Evolutionary conservation across 2,329 filamentous ascomycete genomes (phyloP), one percentile per base, ranked within the genome.

Genomic region (Emericellopsis atlantica): DNA sequence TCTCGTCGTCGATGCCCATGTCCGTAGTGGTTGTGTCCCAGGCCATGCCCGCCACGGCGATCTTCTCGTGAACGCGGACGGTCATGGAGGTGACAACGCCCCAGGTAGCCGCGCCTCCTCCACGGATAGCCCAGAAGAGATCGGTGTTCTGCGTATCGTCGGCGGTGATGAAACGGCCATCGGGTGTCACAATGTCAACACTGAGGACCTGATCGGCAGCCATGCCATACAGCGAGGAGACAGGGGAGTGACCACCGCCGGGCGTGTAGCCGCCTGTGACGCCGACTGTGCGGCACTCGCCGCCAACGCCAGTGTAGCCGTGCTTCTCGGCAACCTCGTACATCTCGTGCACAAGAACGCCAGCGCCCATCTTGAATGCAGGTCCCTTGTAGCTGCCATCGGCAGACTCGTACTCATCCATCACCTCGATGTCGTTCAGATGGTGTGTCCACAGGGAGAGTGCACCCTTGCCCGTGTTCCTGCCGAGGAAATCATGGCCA

Each of bases 391-490:
- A 61, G 35, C 47, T 41, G 16, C 37, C 18, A 21, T 21, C 5
- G 18, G 18, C 40, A 24, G 40, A 41, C 32, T 50, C 45, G 42
- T 51, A 53, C 35, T 48, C 44, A 12, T 49, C 24, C 23, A 54
- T 40, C 22, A 52, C 40, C 38, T 55, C 37, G 24, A 55, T 52
- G 18, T 64, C 56, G 49, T 74, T 69, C 41, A 79, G 64, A 44
- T 65, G 55, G 43, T 77, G 73, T 8, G 67, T 77, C 66, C 76
- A 79, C 39, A 79, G 59, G 4, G 66, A 63, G 4, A 79, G 53
- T 0, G 70, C 64, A 2, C 77, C 77, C 18, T 68, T 69, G n/a
- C 79, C 80, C 0, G 76, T 76, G 0, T 72, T 77, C 34, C 74
- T 72, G 33, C 78, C 79, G 29, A 61, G 56, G 47, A 68, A 72